Conservation (phyloP, 2,329 filamentous ascomycete species). For the Penicillium capsulatum region DNA sequence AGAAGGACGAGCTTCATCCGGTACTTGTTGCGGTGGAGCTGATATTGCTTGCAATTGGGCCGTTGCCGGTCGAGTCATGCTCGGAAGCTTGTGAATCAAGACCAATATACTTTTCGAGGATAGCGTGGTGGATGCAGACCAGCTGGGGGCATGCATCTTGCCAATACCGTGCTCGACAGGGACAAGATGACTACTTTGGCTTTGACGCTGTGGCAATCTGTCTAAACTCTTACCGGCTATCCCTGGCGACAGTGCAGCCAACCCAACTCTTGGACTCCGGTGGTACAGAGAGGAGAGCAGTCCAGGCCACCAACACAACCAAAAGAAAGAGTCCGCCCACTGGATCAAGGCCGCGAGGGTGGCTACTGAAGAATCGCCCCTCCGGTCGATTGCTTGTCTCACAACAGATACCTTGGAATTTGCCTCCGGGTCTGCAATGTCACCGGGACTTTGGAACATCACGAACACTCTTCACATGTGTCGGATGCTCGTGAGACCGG, state of each 20-base stretch:
- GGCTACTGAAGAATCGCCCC: slow-evolving; percentile 13
- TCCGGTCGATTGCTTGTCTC: slow-evolving; percentile 16
- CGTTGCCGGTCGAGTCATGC: not conserved
- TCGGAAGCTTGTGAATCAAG: not conserved
- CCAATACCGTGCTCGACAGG: not conserved
- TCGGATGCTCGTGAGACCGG: slow-evolving; percentile 12
- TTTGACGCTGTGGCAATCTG: slow-evolving; percentile 6
- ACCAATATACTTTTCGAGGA: slow-evolving; percentile 10
- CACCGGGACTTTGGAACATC: slow-evolving; percentile 14
- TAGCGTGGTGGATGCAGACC: slow-evolving; percentile 11
- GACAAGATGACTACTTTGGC: slow-evolving; percentile 1
- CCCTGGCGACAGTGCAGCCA: slow-evolving; percentile 13
- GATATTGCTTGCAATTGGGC: not conserved
- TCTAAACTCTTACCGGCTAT: slow-evolving; percentile 12
- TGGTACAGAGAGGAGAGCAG: slow-evolving; percentile 13
- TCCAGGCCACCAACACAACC: slow-evolving; percentile 6
- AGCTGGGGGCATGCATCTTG: slow-evolving; percentile 3
- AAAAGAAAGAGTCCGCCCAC: slow-evolving; percentile 14
- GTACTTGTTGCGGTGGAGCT: not conserved
- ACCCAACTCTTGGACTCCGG: slow-evolving; percentile 9
- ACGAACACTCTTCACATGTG: slow-evolving; percentile 21
- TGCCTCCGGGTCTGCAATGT: slow-evolving; percentile 8
- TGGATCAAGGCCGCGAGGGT: slow-evolving; percentile 15
- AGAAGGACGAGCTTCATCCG: not conserved
- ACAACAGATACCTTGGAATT: slow-evolving; percentile 6